Conservation (phyloP, 1,139 yeast genomes). For the Meyerozyma carpophila region DNA sequence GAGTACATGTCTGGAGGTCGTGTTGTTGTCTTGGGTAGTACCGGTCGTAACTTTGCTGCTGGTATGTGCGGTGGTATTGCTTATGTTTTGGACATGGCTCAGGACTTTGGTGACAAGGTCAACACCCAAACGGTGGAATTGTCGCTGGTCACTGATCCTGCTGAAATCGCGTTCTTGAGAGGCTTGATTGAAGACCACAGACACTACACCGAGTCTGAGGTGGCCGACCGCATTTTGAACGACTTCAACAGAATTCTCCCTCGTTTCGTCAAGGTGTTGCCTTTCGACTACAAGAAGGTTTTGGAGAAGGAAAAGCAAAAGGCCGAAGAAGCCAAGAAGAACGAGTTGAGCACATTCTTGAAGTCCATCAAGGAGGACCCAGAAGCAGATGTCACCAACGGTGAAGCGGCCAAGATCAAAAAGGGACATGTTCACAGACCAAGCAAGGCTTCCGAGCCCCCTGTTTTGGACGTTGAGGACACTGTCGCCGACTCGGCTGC, state of each 20-base stretch:
- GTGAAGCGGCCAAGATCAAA: conserved; percentile 60
- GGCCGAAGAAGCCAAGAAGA: conserved; percentile 63
- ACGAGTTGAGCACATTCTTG: conserved; percentile 52
- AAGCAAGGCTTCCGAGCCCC: conserved; percentile 56
- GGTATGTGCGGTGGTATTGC: conserved; percentile 99
- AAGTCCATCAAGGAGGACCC: conserved; percentile 73
- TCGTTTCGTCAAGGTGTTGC: conserved; percentile 89
- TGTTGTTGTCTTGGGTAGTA: conserved; percentile 83
- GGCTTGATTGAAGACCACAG: conserved; percentile 93
- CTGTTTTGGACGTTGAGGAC: conserved; percentile 85
- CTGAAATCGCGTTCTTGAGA: conserved; percentile 90
- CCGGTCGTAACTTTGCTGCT: conserved; percentile 96
- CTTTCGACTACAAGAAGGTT: conserved; percentile 86
- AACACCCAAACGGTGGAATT: conserved; percentile 82
- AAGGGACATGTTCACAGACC: conserved; percentile 39
- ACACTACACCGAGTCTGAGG: conserved; percentile 88
- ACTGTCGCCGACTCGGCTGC: conserved; percentile 65
- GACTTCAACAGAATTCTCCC: conserved; percentile 88
- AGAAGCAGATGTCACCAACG: conserved; percentile 82
- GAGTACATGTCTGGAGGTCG: conserved; percentile 99
- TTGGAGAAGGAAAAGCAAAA: conserved; percentile 72
- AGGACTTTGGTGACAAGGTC: conserved; percentile 78
- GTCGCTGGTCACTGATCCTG: conserved; percentile 71
- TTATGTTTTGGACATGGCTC: conserved; percentile 91
- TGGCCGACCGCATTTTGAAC: conserved; percentile 75